Conservation (phyloP, 768 basidiomycete genomes). For the Termitomyces sp. region DNA sequence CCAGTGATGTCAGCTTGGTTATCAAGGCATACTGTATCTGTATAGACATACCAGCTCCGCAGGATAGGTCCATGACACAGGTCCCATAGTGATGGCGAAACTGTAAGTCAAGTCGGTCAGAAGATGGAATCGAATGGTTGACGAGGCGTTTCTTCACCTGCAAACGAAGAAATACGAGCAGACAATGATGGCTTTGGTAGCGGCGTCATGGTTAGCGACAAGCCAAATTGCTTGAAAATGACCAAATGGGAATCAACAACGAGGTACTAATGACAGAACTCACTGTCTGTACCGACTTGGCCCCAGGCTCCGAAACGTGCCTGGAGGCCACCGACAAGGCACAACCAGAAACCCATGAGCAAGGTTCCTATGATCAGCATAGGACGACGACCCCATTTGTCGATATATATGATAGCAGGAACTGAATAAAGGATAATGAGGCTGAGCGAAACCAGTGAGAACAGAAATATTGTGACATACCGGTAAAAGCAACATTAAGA, state of each 20-base stretch:
- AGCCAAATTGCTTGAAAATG: constrained; percentile 36
- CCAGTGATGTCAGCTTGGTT: neutral
- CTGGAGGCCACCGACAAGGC: constrained; percentile 73
- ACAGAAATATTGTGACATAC: constrained; percentile 38
- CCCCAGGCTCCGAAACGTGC: constrained; percentile 64
- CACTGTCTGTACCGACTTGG: constrained; percentile 26
- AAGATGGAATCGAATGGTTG: neutral
- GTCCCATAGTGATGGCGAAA: constrained; percentile 74
- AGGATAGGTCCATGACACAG: constrained; percentile 70
- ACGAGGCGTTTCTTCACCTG: constrained; percentile 21
- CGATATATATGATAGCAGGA: constrained; percentile 59
- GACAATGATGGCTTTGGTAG: constrained; percentile 69
- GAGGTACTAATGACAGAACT: neutral
- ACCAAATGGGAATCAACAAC: neutral
- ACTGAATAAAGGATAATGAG: constrained; percentile 24
- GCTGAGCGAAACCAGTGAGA: constrained; percentile 25
- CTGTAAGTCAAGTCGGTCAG: constrained; percentile 15
- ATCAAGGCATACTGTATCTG: neutral
- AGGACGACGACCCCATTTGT: constrained; percentile 75
- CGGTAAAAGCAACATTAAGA: constrained; percentile 38
- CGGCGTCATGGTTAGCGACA: constrained; percentile 45
- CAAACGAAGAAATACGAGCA: constrained; percentile 76
- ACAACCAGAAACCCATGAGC: constrained; percentile 73
- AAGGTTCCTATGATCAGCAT: constrained; percentile 63
- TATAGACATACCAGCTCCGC: constrained; percentile 46